Evolutionary conservation across 2,329 filamentous ascomycete genomes (phyloP).

Genomic region (Fusarium torreyae): DNA sequence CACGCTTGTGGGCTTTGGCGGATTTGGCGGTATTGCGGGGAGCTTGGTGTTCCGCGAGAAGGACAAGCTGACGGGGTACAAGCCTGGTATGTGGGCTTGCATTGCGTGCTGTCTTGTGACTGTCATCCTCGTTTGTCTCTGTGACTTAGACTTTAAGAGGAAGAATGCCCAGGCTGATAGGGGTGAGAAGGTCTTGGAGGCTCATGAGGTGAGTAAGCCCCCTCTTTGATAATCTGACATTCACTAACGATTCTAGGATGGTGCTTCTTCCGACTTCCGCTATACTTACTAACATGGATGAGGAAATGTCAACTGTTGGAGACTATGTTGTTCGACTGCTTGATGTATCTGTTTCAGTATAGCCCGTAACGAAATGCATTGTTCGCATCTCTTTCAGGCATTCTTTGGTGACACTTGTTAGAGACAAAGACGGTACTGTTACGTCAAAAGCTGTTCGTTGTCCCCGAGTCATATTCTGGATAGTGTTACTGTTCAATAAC

Average conservation of each 20-base stretch:
- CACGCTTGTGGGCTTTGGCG: slow-evolving; percentile 81
- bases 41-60: slow-evolving; percentile 78
- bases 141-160: slow-evolving; percentile 59
- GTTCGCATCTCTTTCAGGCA: slow-evolving; percentile 16
- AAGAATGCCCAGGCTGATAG: slow-evolving; percentile 67
- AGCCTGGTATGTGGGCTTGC: slow-evolving; percentile 69
- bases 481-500: slow-evolving; percentile 37
- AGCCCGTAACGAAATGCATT: slow-evolving; percentile 21
- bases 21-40: slow-evolving; percentile 83
- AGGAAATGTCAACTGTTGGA: background rate
- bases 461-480: slow-evolving; percentile 23
- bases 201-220: slow-evolving; percentile 61
- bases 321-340: background rate
- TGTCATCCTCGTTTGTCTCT: slow-evolving; percentile 61
- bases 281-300: slow-evolving; percentile 53
- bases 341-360: slow-evolving; percentile 22
- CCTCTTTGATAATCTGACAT: slow-evolving; percentile 5
- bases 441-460: slow-evolving; percentile 26
- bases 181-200: slow-evolving; percentile 67
- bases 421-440: slow-evolving; percentile 19
- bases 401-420: slow-evolving; percentile 33
- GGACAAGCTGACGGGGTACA: slow-evolving; percentile 67
- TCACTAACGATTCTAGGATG: slow-evolving; percentile 46
- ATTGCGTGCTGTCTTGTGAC: slow-evolving; percentile 65
- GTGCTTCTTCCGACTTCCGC: slow-evolving; percentile 52